phyloP scores from a whole-genome alignment of 2,329 filamentous ascomycete genomes.

The Amesomyces nigricolor region DNA sequence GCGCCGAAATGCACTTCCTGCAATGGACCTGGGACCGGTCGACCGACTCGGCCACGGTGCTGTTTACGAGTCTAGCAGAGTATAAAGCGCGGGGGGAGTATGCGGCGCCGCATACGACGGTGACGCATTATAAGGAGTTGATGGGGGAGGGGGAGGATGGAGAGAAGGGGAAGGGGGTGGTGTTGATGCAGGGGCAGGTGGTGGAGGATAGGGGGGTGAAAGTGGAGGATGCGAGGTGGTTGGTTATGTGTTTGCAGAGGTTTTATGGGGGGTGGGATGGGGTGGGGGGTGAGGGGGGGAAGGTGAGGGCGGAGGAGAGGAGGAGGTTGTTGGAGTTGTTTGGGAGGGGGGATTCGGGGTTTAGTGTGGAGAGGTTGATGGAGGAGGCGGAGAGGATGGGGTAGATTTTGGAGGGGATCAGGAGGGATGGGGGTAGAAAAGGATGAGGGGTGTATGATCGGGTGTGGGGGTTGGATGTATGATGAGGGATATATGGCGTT shows the following conservation, averaged over 20 bases:
- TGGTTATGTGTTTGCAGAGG: conserved; percentile 87
- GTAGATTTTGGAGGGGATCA: conserved; percentile 25
- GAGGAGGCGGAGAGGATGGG: conserved; percentile 82
- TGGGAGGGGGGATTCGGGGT: conserved; percentile 66
- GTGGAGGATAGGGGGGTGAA: conserved; percentile 69
- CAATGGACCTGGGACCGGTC: conserved; percentile 85
- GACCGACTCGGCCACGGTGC: conserved; percentile 63
- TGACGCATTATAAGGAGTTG: conserved; percentile 87
- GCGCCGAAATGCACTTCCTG: conserved; percentile 90
- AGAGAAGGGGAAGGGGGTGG: conserved; percentile 63
- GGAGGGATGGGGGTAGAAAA: too few species aligned
- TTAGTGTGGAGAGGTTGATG: conserved; percentile 77
- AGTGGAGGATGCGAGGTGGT: conserved; percentile 78
- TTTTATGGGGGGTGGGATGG: conserved; percentile 72
- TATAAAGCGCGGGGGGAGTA: conserved; percentile 89
- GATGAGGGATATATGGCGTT: background rate
- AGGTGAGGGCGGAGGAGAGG: conserved; percentile 57
- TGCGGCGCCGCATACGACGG: conserved; percentile 84
- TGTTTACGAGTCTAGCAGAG: conserved; percentile 91
- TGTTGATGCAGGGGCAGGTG: conserved; percentile 80
- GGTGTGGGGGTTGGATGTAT: background rate
- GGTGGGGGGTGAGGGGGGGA: conserved; percentile 36
- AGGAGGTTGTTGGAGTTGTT: conserved; percentile 76
- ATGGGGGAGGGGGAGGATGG: conserved; percentile 30
- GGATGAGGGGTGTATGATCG: background rate